Base-by-base conservation (phyloP, 345 rosid species). In the Erucastrum elatum region DNA sequence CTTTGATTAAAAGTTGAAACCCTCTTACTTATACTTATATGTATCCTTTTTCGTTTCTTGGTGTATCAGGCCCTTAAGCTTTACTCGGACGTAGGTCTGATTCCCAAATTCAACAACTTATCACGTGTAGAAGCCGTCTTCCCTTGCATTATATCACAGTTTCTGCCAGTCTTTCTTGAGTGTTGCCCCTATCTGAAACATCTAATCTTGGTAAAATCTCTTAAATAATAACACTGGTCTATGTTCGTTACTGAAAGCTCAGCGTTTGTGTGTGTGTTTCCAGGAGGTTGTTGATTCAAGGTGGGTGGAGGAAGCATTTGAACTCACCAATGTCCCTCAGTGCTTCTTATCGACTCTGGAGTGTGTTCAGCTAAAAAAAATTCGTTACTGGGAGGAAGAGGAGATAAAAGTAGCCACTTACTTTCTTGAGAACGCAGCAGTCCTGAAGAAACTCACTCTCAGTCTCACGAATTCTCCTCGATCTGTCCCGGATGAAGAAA, bases 381-480 rank as follows among this genome's bases (percentile, higher is more conserved):
- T 66, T 1, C 2, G 0, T 12, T 8, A 5, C 0, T 39, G 72
- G 72, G 60, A 67, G n/a, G 73, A 68, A 61, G 35, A 44, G 3
- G 74, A 76, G 16, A 44, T 37, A 55, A 49, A 33, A 46, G 6
- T 61, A 31, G 75, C 56, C 2, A 37, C 56, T 11, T 77, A 70
- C 75, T 77, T 77, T 62, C 75, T 70, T 35, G 55, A 77, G 34
- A 77, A 77, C 56, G 33, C 75, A 5, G 4, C 39, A 9, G 55
- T 77, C 17, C 70, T 77, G 21, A 51, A 63, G 65, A 51, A 70
- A 77, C 66, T 70, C 15, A 7, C 5, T 27, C 5, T 77, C 26
- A 51, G 46, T 51, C 21, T 70, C 15, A 1, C 0, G 0, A 2
- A n/a, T 0, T 6, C 5, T 56, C 29, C 58, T 46, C 41, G 15